Percentiles rank a stretch among this genome's conserved stretches.
phyloP scores from a whole-genome alignment of 2,329 filamentous ascomycete species.

The Sporothrix sp. region DNA sequence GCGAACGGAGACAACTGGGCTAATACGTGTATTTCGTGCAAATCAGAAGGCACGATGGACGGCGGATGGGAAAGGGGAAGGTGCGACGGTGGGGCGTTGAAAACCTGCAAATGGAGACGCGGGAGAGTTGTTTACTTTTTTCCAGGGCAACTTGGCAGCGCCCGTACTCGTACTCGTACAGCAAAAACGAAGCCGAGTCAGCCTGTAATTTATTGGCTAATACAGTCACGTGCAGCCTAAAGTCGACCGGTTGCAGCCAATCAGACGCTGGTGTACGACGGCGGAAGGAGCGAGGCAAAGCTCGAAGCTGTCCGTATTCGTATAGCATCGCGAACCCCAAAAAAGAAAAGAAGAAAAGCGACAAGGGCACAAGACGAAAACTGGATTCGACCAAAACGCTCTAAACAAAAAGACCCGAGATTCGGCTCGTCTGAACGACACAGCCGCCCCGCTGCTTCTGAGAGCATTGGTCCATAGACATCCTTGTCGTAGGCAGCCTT shows the following conservation, averaged over 20 bases:
- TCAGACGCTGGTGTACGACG: not conserved
- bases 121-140: slow-evolving; percentile 4
- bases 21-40: not conserved
- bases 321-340: not conserved
- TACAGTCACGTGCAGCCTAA: not conserved
- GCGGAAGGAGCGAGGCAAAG: not conserved
- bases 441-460: too few species aligned
- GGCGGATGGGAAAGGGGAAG: not conserved
- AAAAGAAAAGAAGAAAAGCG: not conserved
- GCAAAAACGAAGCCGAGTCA: not conserved
- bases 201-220: not conserved
- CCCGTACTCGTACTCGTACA: slow-evolving; percentile 8
- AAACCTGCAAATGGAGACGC: not conserved
- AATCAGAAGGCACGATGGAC: not conserved
- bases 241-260: not conserved
- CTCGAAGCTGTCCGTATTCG: not conserved
- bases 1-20: not conserved
- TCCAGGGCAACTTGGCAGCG: not conserved
- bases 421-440: not conserved
- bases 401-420: not conserved
- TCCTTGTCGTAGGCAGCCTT: not conserved
- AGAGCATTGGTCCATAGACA: too few species aligned
- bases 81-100: slow-evolving; percentile 1
- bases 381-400: too few species aligned
- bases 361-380: not conserved